These are phyloP conservation scores for Aspergillus chevalieri DNA, from an alignment of 2,329 filamentous ascomycete species.

Conservation along the genomic window DNA sequence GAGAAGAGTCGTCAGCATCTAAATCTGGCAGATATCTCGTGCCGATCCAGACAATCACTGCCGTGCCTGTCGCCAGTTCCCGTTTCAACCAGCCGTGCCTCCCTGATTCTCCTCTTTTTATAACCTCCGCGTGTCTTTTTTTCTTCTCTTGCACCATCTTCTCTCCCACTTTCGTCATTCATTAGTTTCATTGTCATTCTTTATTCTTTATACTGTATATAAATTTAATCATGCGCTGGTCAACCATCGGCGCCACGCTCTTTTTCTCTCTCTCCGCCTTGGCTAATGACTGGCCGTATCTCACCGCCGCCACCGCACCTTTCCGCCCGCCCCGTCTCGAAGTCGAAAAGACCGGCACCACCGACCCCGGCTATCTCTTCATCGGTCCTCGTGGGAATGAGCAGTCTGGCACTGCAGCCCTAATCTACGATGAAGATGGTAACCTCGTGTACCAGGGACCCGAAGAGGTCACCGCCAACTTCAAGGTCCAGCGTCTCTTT, in stretches of 20 bases:
- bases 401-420: slow-evolving; percentile 21
- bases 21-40: too few species aligned
- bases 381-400: slow-evolving; percentile 25
- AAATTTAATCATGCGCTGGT: slow-evolving; percentile 7
- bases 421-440: slow-evolving; percentile 33
- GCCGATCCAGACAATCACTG: too few species aligned
- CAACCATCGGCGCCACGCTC: slow-evolving; percentile 4
- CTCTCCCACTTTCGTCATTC: neutral
- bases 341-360: slow-evolving; percentile 24
- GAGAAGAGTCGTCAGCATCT: too few species aligned
- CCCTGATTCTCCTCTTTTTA: too few species aligned
- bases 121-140: too few species aligned
- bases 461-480: slow-evolving; percentile 25
- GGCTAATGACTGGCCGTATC: slow-evolving; percentile 16
- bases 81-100: too few species aligned
- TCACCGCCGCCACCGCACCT: slow-evolving; percentile 9
- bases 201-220: neutral
- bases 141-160: neutral
- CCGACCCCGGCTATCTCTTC: slow-evolving; percentile 31
- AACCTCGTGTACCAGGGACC: slow-evolving; percentile 32
- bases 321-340: slow-evolving; percentile 23
- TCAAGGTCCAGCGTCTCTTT: slow-evolving; percentile 30
- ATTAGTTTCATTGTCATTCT: neutral
- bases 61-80: too few species aligned
- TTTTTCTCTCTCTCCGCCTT: slow-evolving; percentile 10